Conservation (phyloP, 192 early-diverging fungal species). For the Coemansia javaensis region DNA sequence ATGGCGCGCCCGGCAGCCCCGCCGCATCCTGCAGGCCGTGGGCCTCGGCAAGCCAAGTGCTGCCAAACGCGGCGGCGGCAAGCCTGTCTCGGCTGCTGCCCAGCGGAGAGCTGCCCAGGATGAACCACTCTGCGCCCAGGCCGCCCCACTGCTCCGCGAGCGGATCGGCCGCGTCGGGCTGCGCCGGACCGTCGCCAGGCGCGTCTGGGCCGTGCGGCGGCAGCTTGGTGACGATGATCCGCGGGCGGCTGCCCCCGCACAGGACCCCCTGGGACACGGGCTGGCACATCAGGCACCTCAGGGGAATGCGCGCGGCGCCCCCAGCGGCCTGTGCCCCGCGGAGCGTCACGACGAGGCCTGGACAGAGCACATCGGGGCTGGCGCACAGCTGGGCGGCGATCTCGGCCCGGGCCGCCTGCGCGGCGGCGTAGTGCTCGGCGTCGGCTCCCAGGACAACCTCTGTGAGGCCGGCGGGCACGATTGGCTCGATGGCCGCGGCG, state of each 20-base stretch:
- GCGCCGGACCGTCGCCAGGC: background rate
- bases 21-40: too few species aligned
- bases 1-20: too few species aligned
- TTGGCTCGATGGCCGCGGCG: conserved; percentile 11
- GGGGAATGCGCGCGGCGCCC: background rate
- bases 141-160: conserved; percentile 29
- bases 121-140: conserved; percentile 47
- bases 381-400: conserved; percentile 15
- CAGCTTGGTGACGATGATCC: conserved; percentile 26
- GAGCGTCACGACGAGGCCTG: background rate
- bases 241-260: background rate
- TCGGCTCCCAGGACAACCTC: conserved; percentile 41
- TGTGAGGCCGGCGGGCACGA: conserved; percentile 24
- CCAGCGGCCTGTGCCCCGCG: background rate
- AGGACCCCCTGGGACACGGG: conserved; percentile 34
- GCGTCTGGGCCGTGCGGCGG: too few species aligned
- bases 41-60: conserved; percentile 2
- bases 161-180: background rate
- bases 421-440: conserved; percentile 20
- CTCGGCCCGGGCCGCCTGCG: conserved; percentile 10
- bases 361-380: conserved; percentile 7
- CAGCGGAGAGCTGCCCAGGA: conserved; percentile 25
- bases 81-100: conserved; percentile 13
- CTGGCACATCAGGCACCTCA: conserved; percentile 48
- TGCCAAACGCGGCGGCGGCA: conserved; percentile 11